A percentile compares a stretch with the other conserved stretches of the same genome.
Evolutionary conservation across 768 basidiomycete genomes (phyloP).

Genomic region (Chalciporus chontae): DNA sequence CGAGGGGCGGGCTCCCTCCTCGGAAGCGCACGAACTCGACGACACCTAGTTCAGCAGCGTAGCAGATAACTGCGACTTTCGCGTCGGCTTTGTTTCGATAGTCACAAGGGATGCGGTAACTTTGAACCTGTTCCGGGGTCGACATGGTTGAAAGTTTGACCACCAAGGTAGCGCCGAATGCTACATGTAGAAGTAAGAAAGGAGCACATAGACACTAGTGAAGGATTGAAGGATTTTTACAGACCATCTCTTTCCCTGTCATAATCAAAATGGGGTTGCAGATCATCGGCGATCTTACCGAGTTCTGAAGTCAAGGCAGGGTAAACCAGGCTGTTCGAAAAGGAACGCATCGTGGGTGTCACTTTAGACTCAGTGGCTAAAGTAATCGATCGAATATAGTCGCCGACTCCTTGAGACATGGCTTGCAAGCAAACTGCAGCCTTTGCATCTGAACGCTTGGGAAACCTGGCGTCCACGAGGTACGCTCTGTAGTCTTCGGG

Average conservation of each 20-base stretch:
- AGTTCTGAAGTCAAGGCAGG: conserved; percentile 46
- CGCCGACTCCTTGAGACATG: conserved; percentile 57
- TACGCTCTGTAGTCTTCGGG: conserved; percentile 52
- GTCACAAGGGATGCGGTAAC: conserved; percentile 44
- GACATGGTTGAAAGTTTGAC: conserved; percentile 37
- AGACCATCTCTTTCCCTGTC: conserved; percentile 50
- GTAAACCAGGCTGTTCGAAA: conserved; percentile 43
- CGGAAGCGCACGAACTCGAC: conserved; percentile 59
- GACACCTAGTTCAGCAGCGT: conserved; percentile 52
- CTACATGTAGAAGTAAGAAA: conserved; percentile 32
- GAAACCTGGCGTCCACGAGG: conserved; percentile 60
- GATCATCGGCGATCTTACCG: conserved; percentile 36
- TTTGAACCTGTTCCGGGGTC: conserved; percentile 33
- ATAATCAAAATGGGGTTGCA: conserved; percentile 40
- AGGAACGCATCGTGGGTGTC: conserved; percentile 41
- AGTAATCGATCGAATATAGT: conserved; percentile 48
- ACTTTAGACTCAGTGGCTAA: conserved; percentile 44
- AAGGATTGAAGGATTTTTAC: conserved; percentile 6
- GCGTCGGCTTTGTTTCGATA: conserved; percentile 62
- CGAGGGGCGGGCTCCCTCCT: conserved; percentile 40
- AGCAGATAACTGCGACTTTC: conserved; percentile 50
- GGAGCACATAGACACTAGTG: not conserved
- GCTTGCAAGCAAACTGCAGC: conserved; percentile 63
- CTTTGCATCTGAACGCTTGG: conserved; percentile 64
- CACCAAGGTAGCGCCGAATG: conserved; percentile 51